phyloP scores from a whole-genome alignment of 2,329 filamentous ascomycete genomes.

The Epichloe typhina region DNA sequence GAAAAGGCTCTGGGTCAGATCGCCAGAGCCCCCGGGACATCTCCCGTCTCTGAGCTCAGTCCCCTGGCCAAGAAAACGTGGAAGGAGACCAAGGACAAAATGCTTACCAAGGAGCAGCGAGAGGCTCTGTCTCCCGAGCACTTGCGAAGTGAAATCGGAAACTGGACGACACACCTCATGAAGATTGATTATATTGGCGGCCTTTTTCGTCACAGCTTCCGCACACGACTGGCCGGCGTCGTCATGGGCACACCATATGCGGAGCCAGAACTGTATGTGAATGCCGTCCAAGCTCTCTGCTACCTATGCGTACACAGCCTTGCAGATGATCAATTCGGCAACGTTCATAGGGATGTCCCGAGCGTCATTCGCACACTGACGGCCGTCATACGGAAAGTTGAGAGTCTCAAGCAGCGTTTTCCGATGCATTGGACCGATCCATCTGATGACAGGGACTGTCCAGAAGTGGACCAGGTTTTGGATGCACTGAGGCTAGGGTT shows the following conservation, averaged over 20 bases:
- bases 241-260: conserved; percentile 65
- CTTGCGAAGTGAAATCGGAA: conserved; percentile 33
- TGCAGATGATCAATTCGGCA: conserved; percentile 69
- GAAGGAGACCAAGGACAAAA: conserved; percentile 31
- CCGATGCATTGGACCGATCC: conserved; percentile 71
- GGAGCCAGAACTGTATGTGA: conserved; percentile 52
- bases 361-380: conserved; percentile 63
- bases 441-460: conserved; percentile 36
- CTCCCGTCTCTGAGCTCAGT: conserved; percentile 34
- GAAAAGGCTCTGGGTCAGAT: conserved; percentile 32
- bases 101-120: conserved; percentile 41
- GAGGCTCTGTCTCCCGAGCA: conserved; percentile 37
- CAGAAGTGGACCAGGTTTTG: conserved; percentile 60
- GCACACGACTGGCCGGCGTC: conserved; percentile 48
- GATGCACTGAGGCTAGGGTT: conserved; percentile 52
- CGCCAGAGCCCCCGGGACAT: conserved; percentile 33
- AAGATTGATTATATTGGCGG: conserved; percentile 43
- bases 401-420: conserved; percentile 47
- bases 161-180: conserved; percentile 32
- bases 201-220: conserved; percentile 59
- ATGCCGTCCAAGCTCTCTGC: conserved; percentile 58
- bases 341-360: conserved; percentile 72
- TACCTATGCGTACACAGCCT: conserved; percentile 61
- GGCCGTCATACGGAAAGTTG: conserved; percentile 51
- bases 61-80: conserved; percentile 38